Conservation (phyloP, 768 basidiomycete genomes). For the Termitomyces sp. region DNA sequence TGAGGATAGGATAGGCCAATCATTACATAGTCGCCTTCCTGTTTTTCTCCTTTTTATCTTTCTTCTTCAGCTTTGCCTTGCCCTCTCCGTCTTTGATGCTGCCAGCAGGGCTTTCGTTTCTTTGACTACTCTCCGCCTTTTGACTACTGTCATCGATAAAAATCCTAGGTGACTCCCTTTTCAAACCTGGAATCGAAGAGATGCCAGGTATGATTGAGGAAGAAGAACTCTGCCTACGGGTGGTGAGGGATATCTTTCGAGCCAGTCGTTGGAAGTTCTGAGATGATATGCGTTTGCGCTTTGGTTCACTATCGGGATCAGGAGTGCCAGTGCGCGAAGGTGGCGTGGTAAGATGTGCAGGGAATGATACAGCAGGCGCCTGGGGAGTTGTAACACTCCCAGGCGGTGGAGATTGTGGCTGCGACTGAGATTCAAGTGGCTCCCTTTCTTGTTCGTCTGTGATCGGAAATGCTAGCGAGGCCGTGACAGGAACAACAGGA, state of each 20-base stretch:
- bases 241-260: slow-evolving; percentile 61
- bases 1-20: not conserved
- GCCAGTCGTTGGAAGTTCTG: slow-evolving; percentile 85
- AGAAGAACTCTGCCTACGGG: slow-evolving; percentile 51
- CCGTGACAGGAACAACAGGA: slow-evolving; percentile 7
- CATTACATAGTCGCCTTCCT: slow-evolving; percentile 30
- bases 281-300: slow-evolving; percentile 75
- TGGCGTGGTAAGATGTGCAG: slow-evolving; percentile 47
- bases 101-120: slow-evolving; percentile 49
- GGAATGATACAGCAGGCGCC: slow-evolving; percentile 61
- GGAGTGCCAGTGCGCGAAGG: slow-evolving; percentile 70
- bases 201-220: slow-evolving; percentile 48
- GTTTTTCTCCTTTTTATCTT: slow-evolving; percentile 59
- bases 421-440: not conserved
- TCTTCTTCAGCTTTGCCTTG: slow-evolving; percentile 36
- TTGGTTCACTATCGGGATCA: slow-evolving; percentile 67
- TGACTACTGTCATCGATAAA: slow-evolving; percentile 39
- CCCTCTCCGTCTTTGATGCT: slow-evolving; percentile 45
- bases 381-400: slow-evolving; percentile 14
- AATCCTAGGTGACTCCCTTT: slow-evolving; percentile 41
- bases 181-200: slow-evolving; percentile 40
- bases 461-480: slow-evolving; percentile 28
- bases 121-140: slow-evolving; percentile 34
- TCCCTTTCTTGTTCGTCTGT: slow-evolving; percentile 19
- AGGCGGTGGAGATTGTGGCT: slow-evolving; percentile 13